Evolutionary conservation across 176 grass and related monocot species (phyloP), one percentile per base, ranked within the genome.

Genomic region (Saccharum spontaneum): DNA sequence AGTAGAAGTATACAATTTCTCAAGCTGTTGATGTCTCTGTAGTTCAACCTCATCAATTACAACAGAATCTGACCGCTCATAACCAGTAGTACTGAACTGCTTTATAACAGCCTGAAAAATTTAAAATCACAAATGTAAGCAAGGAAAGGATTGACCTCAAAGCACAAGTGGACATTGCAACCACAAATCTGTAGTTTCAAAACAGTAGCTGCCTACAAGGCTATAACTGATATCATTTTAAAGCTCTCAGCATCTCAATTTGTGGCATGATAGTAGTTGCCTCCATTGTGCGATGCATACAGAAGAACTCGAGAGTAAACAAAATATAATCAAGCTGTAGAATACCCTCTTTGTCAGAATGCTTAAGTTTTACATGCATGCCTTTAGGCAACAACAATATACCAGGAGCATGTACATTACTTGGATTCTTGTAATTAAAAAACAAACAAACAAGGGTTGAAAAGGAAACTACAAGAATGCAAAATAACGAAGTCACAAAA

Each of bases 61-160:
- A 83, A 99, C 86, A 2, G 81, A 82, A 91, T 94, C 97, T 75
- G 97, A 96, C 68, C 77, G 83, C 71, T 90, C 97, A 48, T 96
- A 99, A 41, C 97, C 97, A 57, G 91, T 99, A 76, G 74, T 83
- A 76, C 91, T 91, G 44, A 99, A 99, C 62, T 99, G 97, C 78
- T 99, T 99, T 94, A 96, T 96, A 67, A 99, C 97, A 67, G 97
- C 97, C 97, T 99, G 87, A 62, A 89, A 90, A 90, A 39, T 73
- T 82, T 36, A 30, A 90, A 83, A 45, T 17, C 70, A 67, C 23
- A 69, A 69, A 50, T 60, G 48, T 90, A 79, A 86, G 79, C 2
- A 83, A 83, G n/a, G 15, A 65, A 46, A 76, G 23, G 82, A 55
- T 78, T 57, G 54, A 77, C 28, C 40, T 72, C 7, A 74, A 68